Percentiles rank a stretch among this genome's conserved stretches.
These are phyloP conservation scores for Boletus vermiculosoides DNA, from an alignment of 768 basidiomycete genomes.

Conservation along the genomic window DNA sequence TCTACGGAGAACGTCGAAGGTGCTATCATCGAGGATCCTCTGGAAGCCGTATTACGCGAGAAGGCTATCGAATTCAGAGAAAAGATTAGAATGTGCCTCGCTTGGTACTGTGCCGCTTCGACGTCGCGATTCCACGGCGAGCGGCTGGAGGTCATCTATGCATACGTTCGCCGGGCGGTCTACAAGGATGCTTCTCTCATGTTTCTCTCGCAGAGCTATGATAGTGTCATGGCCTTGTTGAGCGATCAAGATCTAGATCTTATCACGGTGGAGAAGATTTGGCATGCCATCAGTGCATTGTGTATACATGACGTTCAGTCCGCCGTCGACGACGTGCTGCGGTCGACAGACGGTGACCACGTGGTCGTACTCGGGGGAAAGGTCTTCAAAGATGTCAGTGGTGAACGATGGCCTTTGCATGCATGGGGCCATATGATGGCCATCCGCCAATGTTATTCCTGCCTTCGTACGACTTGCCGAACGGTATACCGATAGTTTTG, in stretches of 20 bases:
- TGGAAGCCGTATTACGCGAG: slow-evolving; percentile 35
- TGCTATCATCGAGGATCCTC: slow-evolving; percentile 27
- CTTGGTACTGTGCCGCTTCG: slow-evolving; percentile 33
- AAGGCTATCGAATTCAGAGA: slow-evolving; percentile 33
- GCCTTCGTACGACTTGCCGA: slow-evolving; percentile 32
- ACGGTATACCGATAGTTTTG: slow-evolving; percentile 20
- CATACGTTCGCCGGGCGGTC: slow-evolving; percentile 38
- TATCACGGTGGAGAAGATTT: slow-evolving; percentile 34
- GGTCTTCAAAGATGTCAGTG: slow-evolving; percentile 32
- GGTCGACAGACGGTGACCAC: slow-evolving; percentile 29
- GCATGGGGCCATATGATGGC: slow-evolving; percentile 37
- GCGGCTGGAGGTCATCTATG: slow-evolving; percentile 34
- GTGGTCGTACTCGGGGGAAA: slow-evolving; percentile 34
- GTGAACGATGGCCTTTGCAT: slow-evolving; percentile 33
- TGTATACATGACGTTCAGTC: slow-evolving; percentile 31
- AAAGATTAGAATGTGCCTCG: slow-evolving; percentile 34
- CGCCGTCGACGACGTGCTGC: slow-evolving; percentile 33
- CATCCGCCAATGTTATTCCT: slow-evolving; percentile 31
- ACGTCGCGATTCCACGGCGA: slow-evolving; percentile 35
- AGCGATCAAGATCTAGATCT: slow-evolving; percentile 32
- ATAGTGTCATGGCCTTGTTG: slow-evolving; percentile 30
- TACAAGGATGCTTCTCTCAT: slow-evolving; percentile 39
- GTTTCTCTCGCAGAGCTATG: slow-evolving; percentile 36
- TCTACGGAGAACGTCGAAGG: slow-evolving; percentile 6
- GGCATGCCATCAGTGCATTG: slow-evolving; percentile 28